Evolutionary conservation across 495 filamentous ascomycete species (phyloP), one percentile per base, ranked within the genome.

Genomic region (Annulohypoxylon bovei): DNA sequence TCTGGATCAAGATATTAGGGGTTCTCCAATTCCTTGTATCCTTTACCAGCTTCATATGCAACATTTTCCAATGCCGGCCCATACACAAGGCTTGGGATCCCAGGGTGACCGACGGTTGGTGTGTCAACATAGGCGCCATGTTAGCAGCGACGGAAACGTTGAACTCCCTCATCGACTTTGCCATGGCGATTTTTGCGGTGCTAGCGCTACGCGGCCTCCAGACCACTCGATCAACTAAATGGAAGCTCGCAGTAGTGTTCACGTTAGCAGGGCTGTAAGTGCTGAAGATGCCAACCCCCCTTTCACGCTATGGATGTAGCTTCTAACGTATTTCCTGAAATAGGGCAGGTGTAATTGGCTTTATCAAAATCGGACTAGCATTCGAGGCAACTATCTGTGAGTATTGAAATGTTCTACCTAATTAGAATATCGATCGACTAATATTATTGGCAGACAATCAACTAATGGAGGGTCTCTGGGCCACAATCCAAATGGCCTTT

Each of bases 91-190:
- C 39, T 5, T 42, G 39, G 39, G 39, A 42, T 7, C 39, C 39
- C 14, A 18, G 39, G 39, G n/a, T 42, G 61, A 69, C 22, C 22
- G n/a, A 58, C 2, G 23, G 9, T 2, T 35, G 50, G 27, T 73
- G 60, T 20, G 16, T 69, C 7, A 20, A 39, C 12, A 8, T 20
- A 9, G 27, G 33, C 2, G n/a, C 60, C 6, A 32, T 60, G 12
- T 16, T 72, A 3, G 44, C 59, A 3, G 59, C 16, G 3, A 39
- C 25, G 11, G 65, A 73, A 35, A 14, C 56, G 27, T 22, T 42
- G 12, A 73, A 73, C 40, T 69, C 65, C 0, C 20, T 35, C 25
- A 46, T 73, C 50, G 70, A 73, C 28, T 73, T 73, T 27, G 61
- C 66, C 27, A 44, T 73, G 39, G 70, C 60, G 9, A 35, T 47